Percentiles rank a stretch among this genome's conserved stretches.
Evolutionary conservation across 2,329 filamentous ascomycete genomes (phyloP).

Genomic region (Colletotrichum aenigma): DNA sequence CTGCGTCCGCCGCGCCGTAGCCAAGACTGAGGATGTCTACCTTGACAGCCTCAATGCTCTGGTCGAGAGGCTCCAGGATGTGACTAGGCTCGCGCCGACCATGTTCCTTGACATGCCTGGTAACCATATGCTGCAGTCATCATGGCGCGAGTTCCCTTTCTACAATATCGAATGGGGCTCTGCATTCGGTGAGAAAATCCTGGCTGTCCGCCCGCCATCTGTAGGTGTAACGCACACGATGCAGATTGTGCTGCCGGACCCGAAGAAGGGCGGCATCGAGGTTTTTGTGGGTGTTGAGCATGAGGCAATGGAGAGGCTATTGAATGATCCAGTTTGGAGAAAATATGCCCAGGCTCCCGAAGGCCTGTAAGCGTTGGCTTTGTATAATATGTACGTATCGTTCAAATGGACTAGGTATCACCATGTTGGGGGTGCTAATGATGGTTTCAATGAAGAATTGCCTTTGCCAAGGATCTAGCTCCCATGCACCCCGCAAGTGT

Average conservation of each 20-base stretch:
- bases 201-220: constrained; percentile 33
- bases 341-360: background rate
- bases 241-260: constrained; percentile 33
- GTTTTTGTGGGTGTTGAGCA: constrained; percentile 35
- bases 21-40: constrained; percentile 32
- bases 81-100: constrained; percentile 32
- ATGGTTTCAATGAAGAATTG: background rate
- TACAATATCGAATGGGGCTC: constrained; percentile 39
- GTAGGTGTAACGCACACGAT: constrained; percentile 35
- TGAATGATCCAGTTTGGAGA: constrained; percentile 30
- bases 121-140: constrained; percentile 34
- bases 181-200: constrained; percentile 26
- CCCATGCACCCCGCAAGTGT: background rate
- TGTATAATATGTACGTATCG: background rate
- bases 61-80: constrained; percentile 33
- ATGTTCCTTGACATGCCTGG: constrained; percentile 40
- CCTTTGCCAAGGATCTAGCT: background rate
- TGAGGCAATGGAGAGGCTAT: constrained; percentile 28
- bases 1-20: constrained; percentile 36
- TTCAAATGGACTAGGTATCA: background rate
- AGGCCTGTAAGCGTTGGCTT: background rate
- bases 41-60: constrained; percentile 32
- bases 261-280: constrained; percentile 36
- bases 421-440: background rate
- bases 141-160: constrained; percentile 36